A percentile compares a stretch with the other conserved stretches of the same genome.
Conservation (phyloP, 2,329 filamentous ascomycete species). For the Epichloe hybrida region DNA sequence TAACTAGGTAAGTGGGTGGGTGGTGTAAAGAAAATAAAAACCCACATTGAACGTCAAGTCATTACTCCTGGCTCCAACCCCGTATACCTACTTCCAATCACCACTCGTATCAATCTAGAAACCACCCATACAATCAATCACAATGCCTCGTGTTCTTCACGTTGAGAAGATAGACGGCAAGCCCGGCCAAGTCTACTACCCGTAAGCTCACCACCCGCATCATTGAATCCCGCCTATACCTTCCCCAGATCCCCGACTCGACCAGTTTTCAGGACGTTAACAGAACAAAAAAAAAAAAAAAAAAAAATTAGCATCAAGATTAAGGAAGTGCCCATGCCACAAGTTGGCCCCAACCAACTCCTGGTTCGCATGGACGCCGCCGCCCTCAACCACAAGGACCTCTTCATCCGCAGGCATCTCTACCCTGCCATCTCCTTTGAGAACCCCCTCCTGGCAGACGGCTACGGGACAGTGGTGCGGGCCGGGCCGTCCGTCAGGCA, state of each 20-base stretch:
- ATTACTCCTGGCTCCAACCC: no score
- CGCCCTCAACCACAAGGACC: conserved; percentile 86
- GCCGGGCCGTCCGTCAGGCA: conserved; percentile 36
- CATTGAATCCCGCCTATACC: no score
- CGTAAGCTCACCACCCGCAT: conserved; percentile 29
- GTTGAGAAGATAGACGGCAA: conserved; percentile 61
- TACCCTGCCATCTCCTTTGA: conserved; percentile 78
- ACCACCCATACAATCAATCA: neutral
- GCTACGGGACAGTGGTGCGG: conserved; percentile 57
- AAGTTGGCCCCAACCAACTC: conserved; percentile 52
- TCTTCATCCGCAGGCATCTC: conserved; percentile 84
- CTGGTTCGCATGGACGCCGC: conserved; percentile 64
- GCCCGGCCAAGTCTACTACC: conserved; percentile 80
- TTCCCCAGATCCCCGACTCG: neutral
- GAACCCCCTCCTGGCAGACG: conserved; percentile 70
- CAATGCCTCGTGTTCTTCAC: conserved; percentile 43
- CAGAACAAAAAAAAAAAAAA: neutral
- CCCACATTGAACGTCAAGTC: no score
- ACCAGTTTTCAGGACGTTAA: neutral
- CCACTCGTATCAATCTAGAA: no score
- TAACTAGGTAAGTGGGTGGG: no score
- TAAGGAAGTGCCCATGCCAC: conserved; percentile 47
- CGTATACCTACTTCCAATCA: no score
- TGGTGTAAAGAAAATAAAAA: no score
- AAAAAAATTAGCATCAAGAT: conserved; percentile 36